Evolutionary conservation across 2,329 filamentous ascomycete genomes (phyloP).

Genomic region (Phoma sp.): DNA sequence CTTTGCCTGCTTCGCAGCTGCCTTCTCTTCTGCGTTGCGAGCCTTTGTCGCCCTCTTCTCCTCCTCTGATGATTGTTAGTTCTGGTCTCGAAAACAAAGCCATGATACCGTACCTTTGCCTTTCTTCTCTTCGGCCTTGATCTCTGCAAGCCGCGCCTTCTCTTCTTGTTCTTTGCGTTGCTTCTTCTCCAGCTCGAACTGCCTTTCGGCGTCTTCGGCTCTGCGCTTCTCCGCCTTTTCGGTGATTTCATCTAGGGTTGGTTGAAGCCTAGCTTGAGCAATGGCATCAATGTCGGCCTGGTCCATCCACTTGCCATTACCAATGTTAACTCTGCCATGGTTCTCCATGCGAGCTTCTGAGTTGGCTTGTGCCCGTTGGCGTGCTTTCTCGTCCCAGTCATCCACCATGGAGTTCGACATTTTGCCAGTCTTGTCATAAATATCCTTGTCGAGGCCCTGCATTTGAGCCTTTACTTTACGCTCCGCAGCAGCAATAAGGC

Average conservation of each 20-base stretch:
- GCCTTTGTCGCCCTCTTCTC: constrained; percentile 59
- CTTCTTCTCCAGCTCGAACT: constrained; percentile 70
- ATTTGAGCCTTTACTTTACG: constrained; percentile 84
- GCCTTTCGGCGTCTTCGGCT: constrained; percentile 68
- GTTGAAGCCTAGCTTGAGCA: constrained; percentile 78
- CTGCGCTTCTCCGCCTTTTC: constrained; percentile 77
- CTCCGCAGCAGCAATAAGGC: constrained; percentile 79
- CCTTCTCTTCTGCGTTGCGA: constrained; percentile 61
- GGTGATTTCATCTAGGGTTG: constrained; percentile 83
- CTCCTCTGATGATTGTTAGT: constrained; percentile 55
- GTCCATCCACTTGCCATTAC: constrained; percentile 81
- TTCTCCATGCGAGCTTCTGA: constrained; percentile 67
- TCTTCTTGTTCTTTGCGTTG: constrained; percentile 66
- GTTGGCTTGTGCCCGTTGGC: constrained; percentile 71
- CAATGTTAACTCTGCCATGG: constrained; percentile 71
- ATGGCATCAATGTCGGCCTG: constrained; percentile 80
- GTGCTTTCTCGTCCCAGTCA: constrained; percentile 81
- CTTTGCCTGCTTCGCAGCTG: constrained; percentile 46
- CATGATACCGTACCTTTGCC: constrained; percentile 60
- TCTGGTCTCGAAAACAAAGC: neutral
- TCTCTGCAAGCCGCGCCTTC: constrained; percentile 58
- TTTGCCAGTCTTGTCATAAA: constrained; percentile 79
- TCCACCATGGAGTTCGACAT: constrained; percentile 71
- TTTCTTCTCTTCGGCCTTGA: constrained; percentile 56
- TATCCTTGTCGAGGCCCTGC: constrained; percentile 80